A percentile compares a stretch with the other conserved stretches of the same genome.
Conservation (phyloP, 768 basidiomycete species). For the Butyriboletus loyo region DNA sequence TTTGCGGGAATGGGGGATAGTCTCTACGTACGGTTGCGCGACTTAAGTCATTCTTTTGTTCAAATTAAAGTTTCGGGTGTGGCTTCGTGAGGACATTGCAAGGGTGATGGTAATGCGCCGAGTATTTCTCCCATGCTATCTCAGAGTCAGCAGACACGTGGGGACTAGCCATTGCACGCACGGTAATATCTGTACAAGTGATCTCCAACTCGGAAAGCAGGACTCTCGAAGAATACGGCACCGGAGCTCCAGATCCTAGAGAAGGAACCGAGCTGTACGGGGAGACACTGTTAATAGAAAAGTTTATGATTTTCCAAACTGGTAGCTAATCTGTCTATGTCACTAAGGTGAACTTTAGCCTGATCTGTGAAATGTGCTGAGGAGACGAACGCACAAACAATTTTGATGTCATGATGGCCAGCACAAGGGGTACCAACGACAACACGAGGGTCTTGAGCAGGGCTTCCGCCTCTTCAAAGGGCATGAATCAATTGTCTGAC, state of each 20-base stretch:
- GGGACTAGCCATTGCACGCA: not conserved
- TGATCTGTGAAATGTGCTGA: not conserved
- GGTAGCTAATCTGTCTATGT: not conserved
- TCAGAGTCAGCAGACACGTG: not conserved
- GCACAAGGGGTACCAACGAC: too few species aligned
- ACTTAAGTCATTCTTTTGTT: not conserved
- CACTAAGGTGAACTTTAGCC: not conserved
- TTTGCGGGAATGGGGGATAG: not conserved
- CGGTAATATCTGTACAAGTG: not conserved
- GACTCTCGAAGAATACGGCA: not conserved
- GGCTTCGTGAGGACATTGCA: too few species aligned
- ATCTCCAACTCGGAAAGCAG: not conserved
- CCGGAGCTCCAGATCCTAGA: not conserved
- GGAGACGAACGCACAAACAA: not conserved
- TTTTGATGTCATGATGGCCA: too few species aligned
- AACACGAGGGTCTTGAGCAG: too few species aligned
- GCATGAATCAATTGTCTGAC: too few species aligned
- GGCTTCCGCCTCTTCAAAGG: too few species aligned
- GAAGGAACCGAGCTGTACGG: not conserved
- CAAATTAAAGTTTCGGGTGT: too few species aligned
- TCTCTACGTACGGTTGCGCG: not conserved
- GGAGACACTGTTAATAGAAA: not conserved
- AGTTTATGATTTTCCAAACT: not conserved
- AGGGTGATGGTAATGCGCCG: not conserved
- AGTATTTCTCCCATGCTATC: conserved; percentile 6